Conservation (phyloP, 208 protist genomes). For the Novymonas esmeraldas region DNA sequence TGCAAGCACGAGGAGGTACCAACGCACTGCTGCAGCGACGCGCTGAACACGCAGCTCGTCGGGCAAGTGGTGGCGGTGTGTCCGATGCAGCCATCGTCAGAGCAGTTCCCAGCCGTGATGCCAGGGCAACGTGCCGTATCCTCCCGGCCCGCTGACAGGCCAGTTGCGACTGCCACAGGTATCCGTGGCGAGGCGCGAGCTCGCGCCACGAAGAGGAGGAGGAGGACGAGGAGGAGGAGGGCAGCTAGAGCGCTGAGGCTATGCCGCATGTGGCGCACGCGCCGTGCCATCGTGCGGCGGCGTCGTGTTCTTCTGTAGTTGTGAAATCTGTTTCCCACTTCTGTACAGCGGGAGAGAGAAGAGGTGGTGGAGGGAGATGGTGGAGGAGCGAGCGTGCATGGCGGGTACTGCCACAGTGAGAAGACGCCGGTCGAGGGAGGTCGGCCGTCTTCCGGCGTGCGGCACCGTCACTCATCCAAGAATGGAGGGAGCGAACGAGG, state of each 20-base stretch:
- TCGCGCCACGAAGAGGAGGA: too few species aligned
- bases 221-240: not conserved
- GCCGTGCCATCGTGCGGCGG: not conserved
- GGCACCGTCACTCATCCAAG: too few species aligned
- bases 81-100: slow-evolving; percentile 23
- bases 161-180: not conserved
- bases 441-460: too few species aligned
- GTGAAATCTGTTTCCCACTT: not conserved
- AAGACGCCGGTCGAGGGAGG: too few species aligned
- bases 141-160: not conserved
- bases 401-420: not conserved
- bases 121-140: slow-evolving; percentile 23
- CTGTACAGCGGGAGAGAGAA: not conserved
- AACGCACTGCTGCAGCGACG: slow-evolving; percentile 15
- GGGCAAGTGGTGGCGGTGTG: slow-evolving; percentile 15
- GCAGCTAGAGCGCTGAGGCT: not conserved
- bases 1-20: slow-evolving; percentile 21
- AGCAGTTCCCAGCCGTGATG: slow-evolving; percentile 15
- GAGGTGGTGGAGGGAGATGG: not conserved
- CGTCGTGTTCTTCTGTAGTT: not conserved
- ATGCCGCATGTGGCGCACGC: not conserved
- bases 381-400: not conserved
- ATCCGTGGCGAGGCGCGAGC: not conserved
- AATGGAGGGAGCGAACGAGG: too few species aligned
- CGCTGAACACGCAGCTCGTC: slow-evolving; percentile 18